Percentiles rank a stretch among this genome's conserved stretches.
Evolutionary conservation across 805 yeast species (phyloP).

Genomic region (Candida koratica): DNA sequence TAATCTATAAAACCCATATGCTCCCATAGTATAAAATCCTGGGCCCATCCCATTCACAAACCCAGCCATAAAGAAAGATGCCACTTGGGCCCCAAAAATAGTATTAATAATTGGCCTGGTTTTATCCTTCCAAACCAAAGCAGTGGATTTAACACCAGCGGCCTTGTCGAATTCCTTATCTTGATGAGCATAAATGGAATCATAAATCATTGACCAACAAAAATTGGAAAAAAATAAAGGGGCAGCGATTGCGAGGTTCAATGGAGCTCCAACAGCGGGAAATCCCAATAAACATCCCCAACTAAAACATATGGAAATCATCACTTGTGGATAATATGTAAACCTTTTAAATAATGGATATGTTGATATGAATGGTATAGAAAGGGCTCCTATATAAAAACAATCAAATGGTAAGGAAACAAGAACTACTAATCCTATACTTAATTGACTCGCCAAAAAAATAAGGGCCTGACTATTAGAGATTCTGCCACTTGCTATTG

Average conservation of each 20-base stretch:
- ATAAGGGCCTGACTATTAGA: slow-evolving; percentile 61
- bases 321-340: slow-evolving; percentile 92
- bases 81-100: slow-evolving; percentile 65
- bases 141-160: slow-evolving; percentile 94
- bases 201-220: slow-evolving; percentile 94
- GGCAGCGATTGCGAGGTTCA: slow-evolving; percentile 70
- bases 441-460: slow-evolving; percentile 71
- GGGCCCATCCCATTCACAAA: slow-evolving; percentile 79
- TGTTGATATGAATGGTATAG: slow-evolving; percentile 73
- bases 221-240: slow-evolving; percentile 75
- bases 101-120: slow-evolving; percentile 68
- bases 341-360: slow-evolving; percentile 93
- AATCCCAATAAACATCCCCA: slow-evolving; percentile 95
- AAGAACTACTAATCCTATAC: slow-evolving; percentile 68
- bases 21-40: slow-evolving; percentile 66
- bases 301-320: slow-evolving; percentile 75
- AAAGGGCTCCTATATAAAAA: slow-evolving; percentile 75
- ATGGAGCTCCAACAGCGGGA: slow-evolving; percentile 87
- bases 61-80: slow-evolving; percentile 64
- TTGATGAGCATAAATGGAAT: slow-evolving; percentile 96
- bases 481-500: slow-evolving; percentile 87
- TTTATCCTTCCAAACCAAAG: slow-evolving; percentile 85
- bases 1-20: slow-evolving; percentile 66
- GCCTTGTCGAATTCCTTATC: slow-evolving; percentile 82
- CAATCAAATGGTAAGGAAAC: slow-evolving; percentile 74